phyloP scores from a whole-genome alignment of 345 rosid genomes.

The Hypericum perforatum region DNA sequence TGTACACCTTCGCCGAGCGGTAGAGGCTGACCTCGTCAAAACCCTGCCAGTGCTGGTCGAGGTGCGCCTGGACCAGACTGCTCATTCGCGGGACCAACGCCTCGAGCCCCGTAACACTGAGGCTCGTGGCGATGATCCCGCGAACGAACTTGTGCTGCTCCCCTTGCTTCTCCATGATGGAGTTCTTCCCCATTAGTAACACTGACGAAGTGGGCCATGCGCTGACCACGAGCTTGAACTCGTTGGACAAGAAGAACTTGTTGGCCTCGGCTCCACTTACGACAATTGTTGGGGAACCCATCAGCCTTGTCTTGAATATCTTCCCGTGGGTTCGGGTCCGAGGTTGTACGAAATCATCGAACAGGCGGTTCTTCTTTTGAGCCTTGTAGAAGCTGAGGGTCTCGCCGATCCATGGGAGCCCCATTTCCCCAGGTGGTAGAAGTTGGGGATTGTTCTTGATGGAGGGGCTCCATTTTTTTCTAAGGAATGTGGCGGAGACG shows the following conservation, averaged over 20 bases:
- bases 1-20: slow-evolving; percentile 37
- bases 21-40: slow-evolving; percentile 34
- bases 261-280: slow-evolving; percentile 67
- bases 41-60: slow-evolving; percentile 39
- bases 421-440: slow-evolving; percentile 64
- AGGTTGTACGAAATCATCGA: slow-evolving; percentile 54
- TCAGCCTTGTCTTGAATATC: slow-evolving; percentile 53
- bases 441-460: slow-evolving; percentile 13
- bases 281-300: slow-evolving; percentile 59
- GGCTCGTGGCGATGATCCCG: slow-evolving; percentile 37
- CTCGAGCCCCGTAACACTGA: slow-evolving; percentile 33
- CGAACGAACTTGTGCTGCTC: slow-evolving; percentile 39
- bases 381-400: slow-evolving; percentile 62
- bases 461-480: slow-evolving; percentile 13
- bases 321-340: slow-evolving; percentile 50
- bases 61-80: slow-evolving; percentile 31
- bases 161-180: slow-evolving; percentile 64
- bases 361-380: slow-evolving; percentile 42
- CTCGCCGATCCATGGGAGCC: slow-evolving; percentile 64
- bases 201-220: slow-evolving; percentile 73
- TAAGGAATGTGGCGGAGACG: slow-evolving; percentile 25
- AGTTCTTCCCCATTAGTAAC: slow-evolving; percentile 55
- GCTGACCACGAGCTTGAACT: slow-evolving; percentile 65
- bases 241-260: slow-evolving; percentile 46
- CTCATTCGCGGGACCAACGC: slow-evolving; percentile 47